phyloP scores from a whole-genome alignment of 129 eudicot species.

The Flaveria bidentis region DNA sequence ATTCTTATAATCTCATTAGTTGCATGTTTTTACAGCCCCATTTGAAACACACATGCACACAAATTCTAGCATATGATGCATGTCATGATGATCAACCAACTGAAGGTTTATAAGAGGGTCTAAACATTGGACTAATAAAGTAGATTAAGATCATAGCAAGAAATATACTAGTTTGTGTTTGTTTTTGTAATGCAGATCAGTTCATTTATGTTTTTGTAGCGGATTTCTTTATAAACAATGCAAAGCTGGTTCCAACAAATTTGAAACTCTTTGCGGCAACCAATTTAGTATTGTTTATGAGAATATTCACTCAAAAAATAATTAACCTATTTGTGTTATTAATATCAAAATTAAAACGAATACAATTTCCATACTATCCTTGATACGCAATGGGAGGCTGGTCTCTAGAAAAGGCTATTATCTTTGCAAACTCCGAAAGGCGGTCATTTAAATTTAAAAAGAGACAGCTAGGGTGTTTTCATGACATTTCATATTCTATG shows the following conservation, averaged over 20 bases:
- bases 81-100: background rate
- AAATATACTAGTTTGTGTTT: background rate
- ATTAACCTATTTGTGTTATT: background rate
- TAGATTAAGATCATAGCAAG: slow-evolving; percentile 1
- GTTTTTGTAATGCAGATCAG: background rate
- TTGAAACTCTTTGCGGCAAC: background rate
- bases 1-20: background rate
- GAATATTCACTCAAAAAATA: background rate
- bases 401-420: background rate
- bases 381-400: background rate
- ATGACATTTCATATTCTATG: slow-evolving; percentile 14
- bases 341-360: background rate
- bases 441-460: slow-evolving; percentile 7
- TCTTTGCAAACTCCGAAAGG: background rate
- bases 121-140: background rate
- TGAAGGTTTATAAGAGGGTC: background rate
- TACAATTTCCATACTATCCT: background rate
- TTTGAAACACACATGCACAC: background rate
- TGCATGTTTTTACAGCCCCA: background rate
- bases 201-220: background rate
- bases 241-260: background rate
- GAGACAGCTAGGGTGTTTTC: slow-evolving; percentile 8
- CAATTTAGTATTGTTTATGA: background rate
- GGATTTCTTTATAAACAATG: slow-evolving; percentile 15
- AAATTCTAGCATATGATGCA: background rate